Base-by-base conservation (phyloP, 83 land plant species). In the Picea engelmannii region DNA sequence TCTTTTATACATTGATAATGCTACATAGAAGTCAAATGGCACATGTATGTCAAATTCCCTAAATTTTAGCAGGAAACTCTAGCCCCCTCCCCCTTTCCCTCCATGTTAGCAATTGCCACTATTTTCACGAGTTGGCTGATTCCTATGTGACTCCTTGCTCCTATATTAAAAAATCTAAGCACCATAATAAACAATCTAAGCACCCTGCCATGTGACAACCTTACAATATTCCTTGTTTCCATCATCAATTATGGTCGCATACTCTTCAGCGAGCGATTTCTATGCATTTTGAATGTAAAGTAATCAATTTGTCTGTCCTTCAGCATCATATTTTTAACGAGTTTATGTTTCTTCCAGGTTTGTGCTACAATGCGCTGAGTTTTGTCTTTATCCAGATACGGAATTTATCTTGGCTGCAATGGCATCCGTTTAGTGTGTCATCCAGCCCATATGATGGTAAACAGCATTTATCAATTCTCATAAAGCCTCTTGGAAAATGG, bases 401-500 rank as follows among this genome's bases (percentile, higher is more conserved):
- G 44, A 91, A 87, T 25, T 80, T 96, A 75, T 95, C 98, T 67
- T 89, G 81, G 85, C 86, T 95, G 67, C 95, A 96, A 79, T 96
- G 99, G 99, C 99, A 96, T 83, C 99, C 99, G 27, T 96, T 96
- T 85, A 96, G 96, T 83, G 96, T 96, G 31, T 93, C 96, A 16
- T 96, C 98, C 13, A 96, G 96, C 81, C 96, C 95, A 38, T 83
- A 82, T 58, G 95, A 93, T 81, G 96, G 94, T 4, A 78, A 82
- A 77, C 49, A 92, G 64, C 91, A 90, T 77, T 38, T 95, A n/a
- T 58, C 90, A 12, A 78, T 96, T 76, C 92, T 96, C 73, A 90
- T 95, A 68, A 96, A 96, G 78, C 96, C 93, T 63, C 90, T 90
- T 59, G 99, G 99, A 16, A 84, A 84, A 52, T 96, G 99, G 99